Evolutionary conservation across 208 protist genomes (phyloP).

Genomic region (Acanthamoeba sp.): DNA sequence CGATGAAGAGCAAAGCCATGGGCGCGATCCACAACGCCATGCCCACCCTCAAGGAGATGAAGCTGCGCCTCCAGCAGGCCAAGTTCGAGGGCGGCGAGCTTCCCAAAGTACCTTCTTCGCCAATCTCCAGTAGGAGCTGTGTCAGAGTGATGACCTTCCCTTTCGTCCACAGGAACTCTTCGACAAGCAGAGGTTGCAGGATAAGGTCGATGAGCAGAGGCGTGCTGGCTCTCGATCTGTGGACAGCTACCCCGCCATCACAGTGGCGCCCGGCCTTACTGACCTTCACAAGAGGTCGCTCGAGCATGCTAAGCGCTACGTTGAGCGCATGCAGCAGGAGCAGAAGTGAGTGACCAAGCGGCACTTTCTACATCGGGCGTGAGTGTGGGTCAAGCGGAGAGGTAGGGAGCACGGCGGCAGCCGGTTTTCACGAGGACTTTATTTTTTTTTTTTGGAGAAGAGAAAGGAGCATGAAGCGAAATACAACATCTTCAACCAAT

Average conservation of each 20-base stretch:
- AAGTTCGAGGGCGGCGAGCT: neutral
- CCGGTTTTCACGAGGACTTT: no score
- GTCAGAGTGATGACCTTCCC: neutral
- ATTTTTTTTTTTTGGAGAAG: no score
- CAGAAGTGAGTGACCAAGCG: neutral
- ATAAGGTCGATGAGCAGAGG: constrained; percentile 17
- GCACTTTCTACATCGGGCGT: no score
- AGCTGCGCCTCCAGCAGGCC: neutral
- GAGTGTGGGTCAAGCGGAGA: no score
- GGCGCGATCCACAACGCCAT: constrained; percentile 20
- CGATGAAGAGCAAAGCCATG: constrained; percentile 8
- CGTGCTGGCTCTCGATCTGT: neutral
- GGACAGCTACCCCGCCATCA: neutral
- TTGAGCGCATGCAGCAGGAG: neutral
- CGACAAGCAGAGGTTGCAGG: constrained; percentile 6
- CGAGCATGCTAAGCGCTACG: constrained; percentile 29
- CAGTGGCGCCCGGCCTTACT: neutral
- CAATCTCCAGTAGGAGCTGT: neutral
- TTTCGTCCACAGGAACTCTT: constrained; percentile 4
- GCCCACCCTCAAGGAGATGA: constrained; percentile 13
- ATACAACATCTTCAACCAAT: no score
- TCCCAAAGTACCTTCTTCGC: neutral
- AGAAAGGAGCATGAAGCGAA: no score
- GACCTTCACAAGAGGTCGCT: constrained; percentile 52
- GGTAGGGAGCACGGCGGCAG: no score